These are phyloP conservation scores for Maudiozyma bulderi DNA, from an alignment of 805 yeast genomes.

Conservation along the genomic window DNA sequence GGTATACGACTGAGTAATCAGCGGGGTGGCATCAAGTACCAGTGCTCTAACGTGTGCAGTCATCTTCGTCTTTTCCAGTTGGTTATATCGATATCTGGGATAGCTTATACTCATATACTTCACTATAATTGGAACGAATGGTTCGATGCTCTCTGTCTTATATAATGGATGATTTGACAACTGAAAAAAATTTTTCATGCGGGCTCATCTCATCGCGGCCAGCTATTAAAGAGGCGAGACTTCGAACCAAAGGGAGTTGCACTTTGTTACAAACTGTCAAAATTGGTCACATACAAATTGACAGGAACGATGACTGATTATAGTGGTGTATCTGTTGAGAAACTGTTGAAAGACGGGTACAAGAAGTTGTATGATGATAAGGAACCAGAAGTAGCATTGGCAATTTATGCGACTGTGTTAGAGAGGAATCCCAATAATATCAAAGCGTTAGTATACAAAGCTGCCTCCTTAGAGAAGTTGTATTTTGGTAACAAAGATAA, in stretches of 20 bases:
- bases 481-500: slow-evolving; percentile 31
- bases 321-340: slow-evolving; percentile 21
- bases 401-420: slow-evolving; percentile 32
- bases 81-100: neutral
- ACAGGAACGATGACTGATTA: neutral
- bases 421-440: slow-evolving; percentile 37
- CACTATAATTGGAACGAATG: neutral
- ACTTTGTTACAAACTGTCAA: too few relatives aligned
- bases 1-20: slow-evolving; percentile 76
- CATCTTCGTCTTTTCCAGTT: neutral
- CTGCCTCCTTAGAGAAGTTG: slow-evolving; percentile 41
- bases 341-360: slow-evolving; percentile 35
- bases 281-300: neutral
- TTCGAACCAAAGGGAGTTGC: too few relatives aligned
- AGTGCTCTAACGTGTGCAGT: slow-evolving; percentile 41
- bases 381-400: slow-evolving; percentile 38
- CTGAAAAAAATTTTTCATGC: too few relatives aligned
- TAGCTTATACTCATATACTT: neutral
- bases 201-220: too few relatives aligned
- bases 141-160: too few relatives aligned
- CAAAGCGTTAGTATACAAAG: slow-evolving; percentile 38
- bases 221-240: neutral
- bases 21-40: slow-evolving; percentile 90
- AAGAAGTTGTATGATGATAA: slow-evolving; percentile 36
- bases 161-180: too few relatives aligned